Base-by-base conservation (phyloP, 352 stramenopile genomes). In the Phytophthora hibernalis region DNA sequence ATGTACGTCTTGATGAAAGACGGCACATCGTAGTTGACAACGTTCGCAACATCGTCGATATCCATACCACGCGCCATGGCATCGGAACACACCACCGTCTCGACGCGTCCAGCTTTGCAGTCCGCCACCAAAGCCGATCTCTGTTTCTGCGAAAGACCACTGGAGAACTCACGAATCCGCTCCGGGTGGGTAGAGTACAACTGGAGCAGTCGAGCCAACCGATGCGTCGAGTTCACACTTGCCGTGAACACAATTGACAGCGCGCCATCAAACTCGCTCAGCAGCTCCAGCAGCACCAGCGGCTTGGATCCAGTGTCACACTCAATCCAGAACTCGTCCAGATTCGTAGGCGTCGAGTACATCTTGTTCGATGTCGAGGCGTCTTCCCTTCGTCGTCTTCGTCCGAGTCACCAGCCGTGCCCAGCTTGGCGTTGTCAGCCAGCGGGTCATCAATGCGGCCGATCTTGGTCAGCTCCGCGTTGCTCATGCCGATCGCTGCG, bases 211-310 rank as follows among this genome's bases (percentile, higher is more conserved):
- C 93, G 83, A 15, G 92, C 87, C n/a, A 99, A 80, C 42, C 97
- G 91, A 77, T 99, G 96, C 12, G 97, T 98, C 15, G 97, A 97
- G 75, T 99, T 98, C 12, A 99, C 84, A 61, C 95, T 99, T 10
- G 93, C 93, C 15, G 96, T 98, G 76, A 99, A 99, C 5, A 99
- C 90, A 57, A 99, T 95, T 47, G 91, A 89, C 22, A 97, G 75
- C 33, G 86, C 67, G 24, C 71, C 74, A n/a, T 50, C 72, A 79
- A 87, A 89, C 56, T 93, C 75, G 45, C 91, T 88, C 44, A 99
- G 79, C 13, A 99, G 80, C 43, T 98, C 90, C 20, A 99, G 76
- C 35, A 99, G 76, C 31, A 98, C 88, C 31, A 99, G 74, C 26
- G 97, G 97, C 73, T 99, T 99, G 54, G 97, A 95, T 65, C 93